phyloP scores from a whole-genome alignment of 106 monocot species.

The Platanthera guangdongensis region DNA sequence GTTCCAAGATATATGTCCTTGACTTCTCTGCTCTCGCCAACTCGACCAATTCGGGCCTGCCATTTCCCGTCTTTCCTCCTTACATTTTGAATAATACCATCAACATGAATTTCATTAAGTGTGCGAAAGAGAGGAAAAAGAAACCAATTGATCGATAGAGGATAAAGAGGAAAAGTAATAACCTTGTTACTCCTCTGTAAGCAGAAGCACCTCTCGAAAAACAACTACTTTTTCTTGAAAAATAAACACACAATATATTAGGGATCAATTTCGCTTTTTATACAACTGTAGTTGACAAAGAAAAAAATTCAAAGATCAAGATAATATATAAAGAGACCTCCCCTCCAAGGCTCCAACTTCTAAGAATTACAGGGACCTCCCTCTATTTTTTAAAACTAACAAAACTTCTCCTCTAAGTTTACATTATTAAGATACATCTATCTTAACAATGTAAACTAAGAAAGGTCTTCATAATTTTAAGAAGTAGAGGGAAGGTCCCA shows the following conservation, averaged over 20 bases:
- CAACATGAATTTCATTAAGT: conserved; percentile 3
- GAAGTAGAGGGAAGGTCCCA: too few relatives aligned
- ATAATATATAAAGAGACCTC: too few relatives aligned
- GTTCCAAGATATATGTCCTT: conserved; percentile 76
- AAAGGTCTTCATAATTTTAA: too few relatives aligned
- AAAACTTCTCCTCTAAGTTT: too few relatives aligned
- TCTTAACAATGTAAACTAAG: too few relatives aligned
- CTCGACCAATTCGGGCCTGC: conserved; percentile 60
- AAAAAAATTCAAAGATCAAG: too few relatives aligned
- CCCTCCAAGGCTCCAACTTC: too few relatives aligned
- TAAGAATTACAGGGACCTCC: neutral
- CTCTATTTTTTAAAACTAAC: too few relatives aligned
- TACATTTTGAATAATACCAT: conserved; percentile 9
- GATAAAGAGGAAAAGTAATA: neutral
- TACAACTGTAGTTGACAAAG: neutral
- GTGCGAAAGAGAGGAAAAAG: neutral
- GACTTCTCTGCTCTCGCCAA: conserved; percentile 50
- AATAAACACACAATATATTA: neutral
- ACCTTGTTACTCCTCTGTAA: conserved; percentile 70
- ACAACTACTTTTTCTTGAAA: conserved; percentile 52
- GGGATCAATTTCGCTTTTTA: neutral
- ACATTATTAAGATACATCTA: too few relatives aligned
- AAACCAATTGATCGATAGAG: neutral
- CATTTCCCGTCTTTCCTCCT: conserved; percentile 71
- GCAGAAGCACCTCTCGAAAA: conserved; percentile 63